Evolutionary conservation across 345 rosid species (phyloP).

Genomic region (Linum lewisii): DNA sequence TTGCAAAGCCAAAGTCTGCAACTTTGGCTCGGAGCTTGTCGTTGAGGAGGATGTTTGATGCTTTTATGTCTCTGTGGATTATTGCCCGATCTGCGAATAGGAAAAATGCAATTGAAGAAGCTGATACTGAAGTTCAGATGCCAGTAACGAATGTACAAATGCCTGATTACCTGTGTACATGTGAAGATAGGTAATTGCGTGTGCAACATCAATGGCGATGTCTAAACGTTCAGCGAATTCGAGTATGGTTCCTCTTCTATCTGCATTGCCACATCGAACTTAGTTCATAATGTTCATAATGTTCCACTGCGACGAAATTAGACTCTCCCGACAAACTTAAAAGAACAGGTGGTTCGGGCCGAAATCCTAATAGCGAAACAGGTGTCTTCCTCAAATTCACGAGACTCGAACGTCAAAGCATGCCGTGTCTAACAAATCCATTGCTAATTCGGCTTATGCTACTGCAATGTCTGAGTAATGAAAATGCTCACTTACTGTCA

Average conservation of each 20-base stretch:
- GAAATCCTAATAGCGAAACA: too few species aligned
- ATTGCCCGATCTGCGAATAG: constrained; percentile 61
- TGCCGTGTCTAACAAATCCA: too few species aligned
- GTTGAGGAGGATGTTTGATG: constrained; percentile 65
- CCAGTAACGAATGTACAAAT: neutral
- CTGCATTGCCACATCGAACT: constrained; percentile 27
- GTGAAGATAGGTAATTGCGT: constrained; percentile 84
- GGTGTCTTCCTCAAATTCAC: too few species aligned
- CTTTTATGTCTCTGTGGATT: constrained; percentile 87
- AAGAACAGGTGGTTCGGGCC: too few species aligned
- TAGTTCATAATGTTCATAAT: neutral
- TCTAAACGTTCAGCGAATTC: constrained; percentile 77
- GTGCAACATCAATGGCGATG: constrained; percentile 89
- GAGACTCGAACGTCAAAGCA: too few species aligned
- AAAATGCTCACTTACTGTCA: constrained; percentile 47
- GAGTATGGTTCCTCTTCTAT: constrained; percentile 46
- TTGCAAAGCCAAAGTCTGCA: constrained; percentile 86
- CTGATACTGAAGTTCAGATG: neutral
- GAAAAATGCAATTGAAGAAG: constrained; percentile 14
- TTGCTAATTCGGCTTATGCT: too few species aligned
- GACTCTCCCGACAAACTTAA: too few species aligned
- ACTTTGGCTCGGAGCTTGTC: constrained; percentile 87
- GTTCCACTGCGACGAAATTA: too few species aligned
- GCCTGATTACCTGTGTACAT: constrained; percentile 55
- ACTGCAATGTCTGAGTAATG: too few species aligned